Conservation (phyloP, 805 yeast genomes). For the Gaillardinia entomophila region DNA sequence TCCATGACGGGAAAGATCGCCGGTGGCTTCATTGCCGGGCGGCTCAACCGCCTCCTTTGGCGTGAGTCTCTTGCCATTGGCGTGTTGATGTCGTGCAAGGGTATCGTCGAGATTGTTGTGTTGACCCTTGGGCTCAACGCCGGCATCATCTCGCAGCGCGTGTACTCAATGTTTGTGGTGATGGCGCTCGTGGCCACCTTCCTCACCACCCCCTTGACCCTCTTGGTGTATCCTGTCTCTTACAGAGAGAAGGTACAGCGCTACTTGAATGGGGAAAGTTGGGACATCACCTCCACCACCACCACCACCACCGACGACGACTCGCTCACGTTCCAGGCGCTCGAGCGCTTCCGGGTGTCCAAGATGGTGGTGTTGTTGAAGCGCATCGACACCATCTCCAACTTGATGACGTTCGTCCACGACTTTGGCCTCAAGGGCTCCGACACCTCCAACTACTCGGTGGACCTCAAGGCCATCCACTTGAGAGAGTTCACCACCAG, state of each 20-base stretch:
- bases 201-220: conserved; percentile 71
- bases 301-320: conserved; percentile 2
- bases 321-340: conserved; percentile 9
- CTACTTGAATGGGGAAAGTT: conserved; percentile 18
- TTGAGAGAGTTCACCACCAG: conserved; percentile 58
- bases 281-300: conserved; percentile 18
- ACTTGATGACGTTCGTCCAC: conserved; percentile 27
- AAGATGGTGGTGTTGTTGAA: conserved; percentile 22
- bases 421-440: conserved; percentile 14
- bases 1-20: conserved; percentile 64
- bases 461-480: conserved; percentile 46
- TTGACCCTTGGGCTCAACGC: conserved; percentile 69
- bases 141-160: conserved; percentile 55
- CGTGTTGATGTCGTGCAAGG: conserved; percentile 81
- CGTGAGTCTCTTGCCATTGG: conserved; percentile 76
- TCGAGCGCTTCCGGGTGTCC: conserved; percentile 15
- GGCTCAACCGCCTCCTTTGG: conserved; percentile 56
- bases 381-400: conserved; percentile 26
- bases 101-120: conserved; percentile 81
- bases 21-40: conserved; percentile 66
- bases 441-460: conserved; percentile 8
- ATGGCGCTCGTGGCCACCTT: conserved; percentile 80
- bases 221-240: conserved; percentile 53
- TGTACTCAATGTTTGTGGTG: conserved; percentile 74
- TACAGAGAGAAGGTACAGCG: conserved; percentile 48